These are phyloP conservation scores for Vitis labrusca DNA, from an alignment of 164 flowering plant species.

Conservation along the genomic window DNA sequence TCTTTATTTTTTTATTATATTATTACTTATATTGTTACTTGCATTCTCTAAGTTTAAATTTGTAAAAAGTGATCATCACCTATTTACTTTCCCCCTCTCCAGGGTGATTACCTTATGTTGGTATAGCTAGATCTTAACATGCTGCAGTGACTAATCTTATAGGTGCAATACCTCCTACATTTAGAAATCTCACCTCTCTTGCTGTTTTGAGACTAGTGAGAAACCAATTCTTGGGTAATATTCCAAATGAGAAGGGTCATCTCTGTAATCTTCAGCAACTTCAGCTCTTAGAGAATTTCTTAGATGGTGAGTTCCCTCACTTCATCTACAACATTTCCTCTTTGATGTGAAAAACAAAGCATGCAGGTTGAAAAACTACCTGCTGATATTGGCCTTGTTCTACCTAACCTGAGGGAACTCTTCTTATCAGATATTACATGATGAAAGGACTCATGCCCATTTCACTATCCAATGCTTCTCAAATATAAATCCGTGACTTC, in stretches of 20 bases:
- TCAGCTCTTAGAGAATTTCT: conserved; percentile 9
- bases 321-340: conserved; percentile 14
- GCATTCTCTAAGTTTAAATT: too few relatives aligned
- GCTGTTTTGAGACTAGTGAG: background rate
- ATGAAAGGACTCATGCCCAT: conserved; percentile 8
- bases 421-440: background rate
- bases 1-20: too few relatives aligned
- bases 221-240: conserved; percentile 3
- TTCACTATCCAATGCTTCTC: conserved; percentile 6
- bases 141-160: conserved; percentile 4
- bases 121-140: background rate
- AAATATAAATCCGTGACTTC: conserved; percentile 15
- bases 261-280: background rate
- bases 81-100: too few relatives aligned
- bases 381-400: background rate
- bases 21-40: too few relatives aligned
- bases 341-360: background rate
- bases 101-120: too few relatives aligned
- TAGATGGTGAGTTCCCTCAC: conserved; percentile 4
- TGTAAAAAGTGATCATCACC: too few relatives aligned
- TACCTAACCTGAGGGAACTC: conserved; percentile 9
- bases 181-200: conserved; percentile 10
- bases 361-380: conserved; percentile 5
- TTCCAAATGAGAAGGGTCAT: conserved; percentile 2
- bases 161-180: conserved; percentile 10